These are phyloP conservation scores for Claviceps monticola DNA, from an alignment of 2,329 filamentous ascomycete genomes.

Conservation along the genomic window DNA sequence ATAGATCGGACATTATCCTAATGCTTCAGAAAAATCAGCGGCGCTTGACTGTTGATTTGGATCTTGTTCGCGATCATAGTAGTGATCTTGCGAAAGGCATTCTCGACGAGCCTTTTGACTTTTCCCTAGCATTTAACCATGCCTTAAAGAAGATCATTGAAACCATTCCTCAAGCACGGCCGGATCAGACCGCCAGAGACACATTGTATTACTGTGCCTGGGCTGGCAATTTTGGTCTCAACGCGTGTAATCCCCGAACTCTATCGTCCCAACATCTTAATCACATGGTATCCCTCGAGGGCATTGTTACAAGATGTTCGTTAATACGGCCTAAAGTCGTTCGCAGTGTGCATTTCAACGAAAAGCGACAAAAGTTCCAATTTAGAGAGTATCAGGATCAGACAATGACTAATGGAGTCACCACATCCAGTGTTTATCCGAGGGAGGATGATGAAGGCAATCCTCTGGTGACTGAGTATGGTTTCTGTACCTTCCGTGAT, in stretches of 20 bases:
- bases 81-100: conserved; percentile 65
- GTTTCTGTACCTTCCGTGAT: conserved; percentile 87
- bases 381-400: conserved; percentile 89
- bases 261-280: conserved; percentile 82
- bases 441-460: conserved; percentile 90
- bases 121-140: conserved; percentile 72
- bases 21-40: conserved; percentile 57
- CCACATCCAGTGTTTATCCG: conserved; percentile 84
- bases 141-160: conserved; percentile 82
- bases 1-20: conserved; percentile 75
- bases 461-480: conserved; percentile 86
- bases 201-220: conserved; percentile 93
- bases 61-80: conserved; percentile 83
- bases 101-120: conserved; percentile 78
- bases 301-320: conserved; percentile 92
- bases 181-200: conserved; percentile 64
- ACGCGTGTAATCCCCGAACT: conserved; percentile 86
- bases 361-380: conserved; percentile 72
- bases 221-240: conserved; percentile 88
- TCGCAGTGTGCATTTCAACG: conserved; percentile 94
- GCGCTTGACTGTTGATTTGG: conserved; percentile 60
- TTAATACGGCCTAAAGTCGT: conserved; percentile 94
- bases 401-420: conserved; percentile 88
- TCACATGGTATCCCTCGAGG: conserved; percentile 92
- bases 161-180: conserved; percentile 60